A percentile compares a stretch with the other conserved stretches of the same genome.
These are phyloP conservation scores for Hyaloscypha bicolor DNA, from an alignment of 495 filamentous ascomycete species.

Conservation along the genomic window DNA sequence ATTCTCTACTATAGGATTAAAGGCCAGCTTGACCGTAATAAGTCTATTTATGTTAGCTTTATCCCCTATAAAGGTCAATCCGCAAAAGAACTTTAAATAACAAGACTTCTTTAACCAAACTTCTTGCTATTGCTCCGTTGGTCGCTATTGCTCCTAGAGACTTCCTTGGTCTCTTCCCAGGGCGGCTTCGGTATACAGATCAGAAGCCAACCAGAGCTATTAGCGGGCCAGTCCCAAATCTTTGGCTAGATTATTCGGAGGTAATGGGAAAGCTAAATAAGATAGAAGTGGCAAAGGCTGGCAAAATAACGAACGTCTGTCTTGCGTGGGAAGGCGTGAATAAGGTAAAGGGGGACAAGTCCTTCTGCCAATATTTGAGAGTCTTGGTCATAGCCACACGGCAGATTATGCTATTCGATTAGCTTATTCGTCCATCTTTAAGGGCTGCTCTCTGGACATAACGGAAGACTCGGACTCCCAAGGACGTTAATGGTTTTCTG, in stretches of 20 bases:
- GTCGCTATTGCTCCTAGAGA: conserved; percentile 19
- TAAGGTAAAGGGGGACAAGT: conserved; percentile 1
- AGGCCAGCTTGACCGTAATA: too few species aligned
- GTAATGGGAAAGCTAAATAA: conserved; percentile 19
- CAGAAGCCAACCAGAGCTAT: conserved; percentile 24
- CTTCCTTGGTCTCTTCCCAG: conserved; percentile 26
- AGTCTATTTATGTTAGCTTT: too few species aligned
- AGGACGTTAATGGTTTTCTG: too few species aligned
- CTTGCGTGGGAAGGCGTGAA: conserved; percentile 29
- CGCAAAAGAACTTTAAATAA: too few species aligned
- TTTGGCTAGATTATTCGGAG: conserved; percentile 23
- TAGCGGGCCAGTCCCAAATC: conserved; percentile 10
- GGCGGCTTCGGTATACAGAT: conserved; percentile 23
- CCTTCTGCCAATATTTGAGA: conserved; percentile 11
- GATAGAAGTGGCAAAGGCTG: conserved; percentile 21
- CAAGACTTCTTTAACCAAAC: too few species aligned
- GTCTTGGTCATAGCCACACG: conserved; percentile 15
- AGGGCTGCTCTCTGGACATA: too few species aligned
- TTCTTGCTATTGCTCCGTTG: conserved; percentile 20
- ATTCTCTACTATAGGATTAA: too few species aligned
- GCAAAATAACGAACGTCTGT: conserved; percentile 25
- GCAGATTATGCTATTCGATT: conserved; percentile 7
- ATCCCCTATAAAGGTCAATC: too few species aligned
- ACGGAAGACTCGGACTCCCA: too few species aligned
- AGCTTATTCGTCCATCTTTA: too few species aligned